Base-by-base conservation (phyloP, 2,329 filamentous ascomycete species). In the Xylaria digitata region DNA sequence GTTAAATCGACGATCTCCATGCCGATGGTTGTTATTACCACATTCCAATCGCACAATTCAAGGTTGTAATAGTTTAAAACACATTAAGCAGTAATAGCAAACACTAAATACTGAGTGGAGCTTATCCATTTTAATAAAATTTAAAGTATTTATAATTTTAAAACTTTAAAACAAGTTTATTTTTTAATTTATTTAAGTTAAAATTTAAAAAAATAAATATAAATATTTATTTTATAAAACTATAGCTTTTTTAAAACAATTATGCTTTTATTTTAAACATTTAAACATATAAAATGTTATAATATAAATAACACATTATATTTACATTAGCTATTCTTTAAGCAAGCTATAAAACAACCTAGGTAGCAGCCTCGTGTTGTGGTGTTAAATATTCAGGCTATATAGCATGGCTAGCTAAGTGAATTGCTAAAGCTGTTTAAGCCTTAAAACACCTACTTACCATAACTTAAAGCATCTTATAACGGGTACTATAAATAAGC, bases 1-100 rank as follows among this genome's bases (percentile, higher is more conserved):
- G 70, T 75, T 23, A 74, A 49, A 54, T 75, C 72, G 37, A 65
- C 34, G 37, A 65, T 32, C 1, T 65, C 32, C 0, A 1, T n/a
- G 23, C 13, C 1, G 3, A 21, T 17, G 1, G 8, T 37, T 17
- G 48, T 8, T 9, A 32, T 53, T 19, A 43, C 60, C 60, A 63
- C 56, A 30, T 48, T 63, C 4, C 8, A 43, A 43, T 42, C 13
- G 50, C 2, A 40, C 9, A 23, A 30, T 61, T 61, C 43, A 37
- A 45, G 6, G 37, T 53, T 61, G 48, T 34, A 52, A 45, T 61
- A 32, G 26, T 30, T 32, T 42, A 53, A n/a, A 23, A 21, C 7
- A n/a, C 37, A 19, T 19, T 42, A 6, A 13, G 13, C 34, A 34
- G 11, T 15, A 40, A 40, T 15, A 40, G 13, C 37, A 40, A 42